Conservation (phyloP, 495 filamentous ascomycete genomes). For the Trichocladium uniseriatum region DNA sequence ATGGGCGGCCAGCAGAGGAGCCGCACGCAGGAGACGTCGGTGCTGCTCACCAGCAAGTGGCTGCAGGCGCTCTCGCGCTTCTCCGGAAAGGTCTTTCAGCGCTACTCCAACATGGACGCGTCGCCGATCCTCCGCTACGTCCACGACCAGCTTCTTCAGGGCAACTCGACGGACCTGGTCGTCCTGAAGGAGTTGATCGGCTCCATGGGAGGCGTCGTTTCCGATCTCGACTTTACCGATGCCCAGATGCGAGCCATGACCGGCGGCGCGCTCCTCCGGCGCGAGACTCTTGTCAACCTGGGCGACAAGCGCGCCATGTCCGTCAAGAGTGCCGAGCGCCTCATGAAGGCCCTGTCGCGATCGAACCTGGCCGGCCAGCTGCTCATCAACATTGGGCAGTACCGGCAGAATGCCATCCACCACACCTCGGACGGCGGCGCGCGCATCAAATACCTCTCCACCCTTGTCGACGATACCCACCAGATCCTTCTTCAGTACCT, state of each 20-base stretch:
- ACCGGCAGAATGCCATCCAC: slow-evolving; percentile 71
- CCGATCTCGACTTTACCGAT: slow-evolving; percentile 78
- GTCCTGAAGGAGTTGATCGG: slow-evolving; percentile 79
- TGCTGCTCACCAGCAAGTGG: slow-evolving; percentile 84
- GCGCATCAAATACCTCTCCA: slow-evolving; percentile 72
- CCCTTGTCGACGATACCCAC: slow-evolving; percentile 84
- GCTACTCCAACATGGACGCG: slow-evolving; percentile 72
- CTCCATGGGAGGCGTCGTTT: slow-evolving; percentile 86
- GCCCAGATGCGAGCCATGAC: slow-evolving; percentile 76
- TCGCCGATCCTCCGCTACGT: slow-evolving; percentile 85
- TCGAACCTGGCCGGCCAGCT: slow-evolving; percentile 63
- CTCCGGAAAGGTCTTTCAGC: slow-evolving; percentile 76
- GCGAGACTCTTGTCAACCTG: slow-evolving; percentile 66
- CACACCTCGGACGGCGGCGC: slow-evolving; percentile 54
- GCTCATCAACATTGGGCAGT: slow-evolving; percentile 81
- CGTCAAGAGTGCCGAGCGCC: slow-evolving; percentile 55
- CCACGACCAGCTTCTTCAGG: slow-evolving; percentile 65
- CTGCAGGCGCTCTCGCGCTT: slow-evolving; percentile 75
- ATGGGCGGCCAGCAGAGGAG: slow-evolving; percentile 66
- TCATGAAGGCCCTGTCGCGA: slow-evolving; percentile 71
- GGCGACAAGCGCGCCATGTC: slow-evolving; percentile 65
- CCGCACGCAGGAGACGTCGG: slow-evolving; percentile 66
- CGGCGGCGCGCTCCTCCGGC: slow-evolving; percentile 68
- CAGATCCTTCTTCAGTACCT: slow-evolving; percentile 77
- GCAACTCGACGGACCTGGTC: slow-evolving; percentile 77